These are phyloP conservation scores for Scolecobasidium constrictum DNA, from an alignment of 2,329 filamentous ascomycete species.

Conservation along the genomic window DNA sequence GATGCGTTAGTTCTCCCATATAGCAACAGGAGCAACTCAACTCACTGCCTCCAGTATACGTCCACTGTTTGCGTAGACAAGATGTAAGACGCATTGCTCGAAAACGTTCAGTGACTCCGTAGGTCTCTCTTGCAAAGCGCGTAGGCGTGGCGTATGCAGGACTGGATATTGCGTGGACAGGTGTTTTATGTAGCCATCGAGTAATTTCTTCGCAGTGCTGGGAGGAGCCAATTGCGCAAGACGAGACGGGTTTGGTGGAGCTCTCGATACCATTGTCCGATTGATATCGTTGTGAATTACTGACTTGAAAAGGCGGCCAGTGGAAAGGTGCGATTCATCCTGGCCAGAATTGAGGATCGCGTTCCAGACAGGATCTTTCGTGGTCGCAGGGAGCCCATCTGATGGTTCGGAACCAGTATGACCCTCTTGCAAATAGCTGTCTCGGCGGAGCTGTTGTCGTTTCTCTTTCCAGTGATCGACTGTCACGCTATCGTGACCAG, in stretches of 20 bases:
- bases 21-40: no score
- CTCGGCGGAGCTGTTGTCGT: neutral
- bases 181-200: constrained; percentile 17
- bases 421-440: neutral
- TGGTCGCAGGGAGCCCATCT: neutral
- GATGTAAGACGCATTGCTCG: constrained; percentile 16
- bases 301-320: neutral
- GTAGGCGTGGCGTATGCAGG: constrained; percentile 16
- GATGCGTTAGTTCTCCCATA: no score
- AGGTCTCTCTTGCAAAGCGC: constrained; percentile 14
- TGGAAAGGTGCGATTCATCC: neutral
- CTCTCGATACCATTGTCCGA: neutral
- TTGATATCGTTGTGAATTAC: neutral
- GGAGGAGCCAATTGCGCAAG: neutral
- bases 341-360: neutral
- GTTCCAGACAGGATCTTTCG: neutral
- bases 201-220: constrained; percentile 16
- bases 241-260: neutral
- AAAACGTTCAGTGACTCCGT: constrained; percentile 10
- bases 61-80: constrained; percentile 21
- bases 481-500: neutral
- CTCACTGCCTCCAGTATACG: constrained; percentile 19
- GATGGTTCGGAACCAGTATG: neutral
- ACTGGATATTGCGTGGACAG: constrained; percentile 18
- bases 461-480: constrained; percentile 3